Base-by-base conservation (phyloP, 2,329 filamentous ascomycete species). In the Colletotrichum lentis region DNA sequence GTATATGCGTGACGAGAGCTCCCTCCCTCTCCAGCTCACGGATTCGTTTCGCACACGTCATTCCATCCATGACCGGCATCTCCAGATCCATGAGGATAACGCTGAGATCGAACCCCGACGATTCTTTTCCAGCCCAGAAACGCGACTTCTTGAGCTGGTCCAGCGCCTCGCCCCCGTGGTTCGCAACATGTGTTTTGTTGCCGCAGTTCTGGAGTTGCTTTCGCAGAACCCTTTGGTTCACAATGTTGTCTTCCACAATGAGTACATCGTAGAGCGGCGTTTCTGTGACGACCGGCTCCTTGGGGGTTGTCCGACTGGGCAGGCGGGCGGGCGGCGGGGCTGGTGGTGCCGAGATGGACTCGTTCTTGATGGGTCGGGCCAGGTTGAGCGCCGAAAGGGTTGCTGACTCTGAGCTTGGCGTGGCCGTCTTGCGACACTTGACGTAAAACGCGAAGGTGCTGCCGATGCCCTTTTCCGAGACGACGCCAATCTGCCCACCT, bases 31-130 rank as follows among this genome's bases (percentile, higher is more conserved):
- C 90, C 20, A 92, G 81, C 68, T 90, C 85, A 20, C 92, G 85
- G 61, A 95, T 93, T 68, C 82, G 86, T 49, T 85, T 83, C 14
- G 91, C 89, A 70, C 91, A 93, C 2, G 90, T 90, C 77, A 92
- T 86, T 43, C 92, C 92, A 73, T 94, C 91, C 91, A 94, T 94
- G 50, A 93, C 85, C 1, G 91, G 91, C 91, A 94, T 94, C 74
- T 94, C 91, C 55, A 93, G 83, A 74, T 94, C 92, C 91, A 94
- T 93, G 6, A 94, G 77, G 14, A 94, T 89, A 53, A 93, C 83
- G 10, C 88, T 87, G 27, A 92, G 83, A 55, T 88, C 84, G 10
- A 83, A 77, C 2, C 83, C 83, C 16, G 81, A 77, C 18, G 76
- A 67, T 69, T 83, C 82, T 10, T 82, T 78, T 16, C 83, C 83